These are phyloP conservation scores for Epichloe hybrida DNA, from an alignment of 2,329 filamentous ascomycete species.

Conservation along the genomic window DNA sequence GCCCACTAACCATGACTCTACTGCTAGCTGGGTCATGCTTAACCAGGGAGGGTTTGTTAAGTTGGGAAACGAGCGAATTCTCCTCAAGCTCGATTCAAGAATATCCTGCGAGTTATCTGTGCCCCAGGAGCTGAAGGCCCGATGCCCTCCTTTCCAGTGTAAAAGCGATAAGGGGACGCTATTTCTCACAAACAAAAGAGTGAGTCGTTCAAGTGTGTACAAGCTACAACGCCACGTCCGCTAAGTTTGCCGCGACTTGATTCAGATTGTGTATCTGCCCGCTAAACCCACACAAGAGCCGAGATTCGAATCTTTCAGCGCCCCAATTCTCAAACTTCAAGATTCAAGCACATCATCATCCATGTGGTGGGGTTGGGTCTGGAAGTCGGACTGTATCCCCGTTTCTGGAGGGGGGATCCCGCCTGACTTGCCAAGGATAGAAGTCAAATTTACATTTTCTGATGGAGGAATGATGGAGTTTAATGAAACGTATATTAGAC, in stretches of 20 bases:
- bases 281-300: conserved; percentile 46
- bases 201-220: conserved; percentile 27
- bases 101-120: conserved; percentile 65
- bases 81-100: conserved; percentile 68
- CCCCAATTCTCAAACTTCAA: conserved; percentile 73
- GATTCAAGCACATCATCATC: conserved; percentile 70
- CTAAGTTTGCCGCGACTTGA: background rate
- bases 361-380: conserved; percentile 89
- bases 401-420: conserved; percentile 82
- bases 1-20: conserved; percentile 38
- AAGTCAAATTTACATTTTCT: conserved; percentile 79
- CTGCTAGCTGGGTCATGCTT: conserved; percentile 79
- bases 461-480: conserved; percentile 94
- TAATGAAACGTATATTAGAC: conserved; percentile 64
- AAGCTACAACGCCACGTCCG: background rate
- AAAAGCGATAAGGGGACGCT: conserved; percentile 63
- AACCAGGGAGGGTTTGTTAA: conserved; percentile 67
- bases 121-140: conserved; percentile 47
- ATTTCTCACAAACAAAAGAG: conserved; percentile 75
- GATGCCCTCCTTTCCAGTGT: conserved; percentile 49
- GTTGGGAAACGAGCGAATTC: conserved; percentile 68
- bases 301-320: conserved; percentile 72
- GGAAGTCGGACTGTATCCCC: conserved; percentile 68
- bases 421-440: conserved; percentile 55
- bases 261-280: conserved; percentile 80